Evolutionary conservation across 2,329 filamentous ascomycete genomes (phyloP).

Genomic region (Pseudogymnoascus sp.): DNA sequence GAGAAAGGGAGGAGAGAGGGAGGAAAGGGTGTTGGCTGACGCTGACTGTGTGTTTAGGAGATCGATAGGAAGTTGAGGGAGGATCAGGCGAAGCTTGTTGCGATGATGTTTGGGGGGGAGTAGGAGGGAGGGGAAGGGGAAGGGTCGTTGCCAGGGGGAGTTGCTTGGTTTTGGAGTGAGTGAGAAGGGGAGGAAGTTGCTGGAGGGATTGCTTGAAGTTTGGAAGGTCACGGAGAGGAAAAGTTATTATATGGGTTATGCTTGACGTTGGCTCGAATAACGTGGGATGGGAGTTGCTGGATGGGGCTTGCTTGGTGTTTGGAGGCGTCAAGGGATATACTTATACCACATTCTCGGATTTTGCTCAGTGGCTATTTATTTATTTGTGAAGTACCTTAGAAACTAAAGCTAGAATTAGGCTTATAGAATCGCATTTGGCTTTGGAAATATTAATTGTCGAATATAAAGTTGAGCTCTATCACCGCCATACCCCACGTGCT

Average conservation of each 20-base stretch:
- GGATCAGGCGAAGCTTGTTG: background rate
- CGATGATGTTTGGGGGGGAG: background rate
- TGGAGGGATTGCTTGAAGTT: background rate
- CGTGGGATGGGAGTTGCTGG: background rate
- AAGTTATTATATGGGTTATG: background rate
- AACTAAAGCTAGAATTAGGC: background rate
- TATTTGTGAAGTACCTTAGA: background rate
- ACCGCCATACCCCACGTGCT: background rate
- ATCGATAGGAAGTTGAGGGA: background rate
- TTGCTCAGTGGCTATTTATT: background rate
- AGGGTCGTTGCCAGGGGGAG: no score
- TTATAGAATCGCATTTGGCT: background rate
- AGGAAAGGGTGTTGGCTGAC: background rate
- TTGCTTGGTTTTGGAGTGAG: no score
- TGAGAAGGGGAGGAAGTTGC: background rate
- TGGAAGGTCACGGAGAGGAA: background rate
- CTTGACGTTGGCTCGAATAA: background rate
- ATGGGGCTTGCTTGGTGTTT: no score
- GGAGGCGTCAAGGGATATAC: background rate
- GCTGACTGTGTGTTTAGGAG: background rate
- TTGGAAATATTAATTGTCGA: background rate
- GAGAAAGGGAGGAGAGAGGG: background rate
- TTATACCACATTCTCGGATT: background rate
- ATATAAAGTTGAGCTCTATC: background rate
- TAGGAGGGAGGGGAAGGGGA: background rate